Conservation (phyloP, 2,329 filamentous ascomycete species). For the Pseudocercospora pini-densiflorae region DNA sequence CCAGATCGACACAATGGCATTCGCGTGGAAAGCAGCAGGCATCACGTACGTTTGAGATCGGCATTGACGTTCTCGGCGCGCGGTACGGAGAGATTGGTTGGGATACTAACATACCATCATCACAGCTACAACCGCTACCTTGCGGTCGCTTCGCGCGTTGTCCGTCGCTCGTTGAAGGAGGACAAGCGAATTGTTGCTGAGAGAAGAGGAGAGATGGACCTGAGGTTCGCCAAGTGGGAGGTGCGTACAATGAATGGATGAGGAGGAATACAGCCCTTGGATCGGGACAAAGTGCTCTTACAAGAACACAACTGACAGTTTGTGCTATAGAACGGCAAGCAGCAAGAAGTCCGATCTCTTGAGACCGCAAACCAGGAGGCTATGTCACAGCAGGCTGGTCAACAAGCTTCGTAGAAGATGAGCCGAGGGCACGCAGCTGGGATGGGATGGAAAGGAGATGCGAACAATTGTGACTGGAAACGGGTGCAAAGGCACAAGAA, state of each 20-base stretch:
- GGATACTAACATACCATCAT: slow-evolving; percentile 28
- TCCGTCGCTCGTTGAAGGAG: slow-evolving; percentile 97
- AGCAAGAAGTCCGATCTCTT: slow-evolving; percentile 80
- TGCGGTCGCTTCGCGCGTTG: slow-evolving; percentile 88
- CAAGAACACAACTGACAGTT: slow-evolving; percentile 27
- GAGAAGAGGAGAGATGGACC: slow-evolving; percentile 85
- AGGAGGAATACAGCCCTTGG: slow-evolving; percentile 46
- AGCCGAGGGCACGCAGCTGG: slow-evolving; percentile 40
- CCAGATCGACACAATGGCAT: slow-evolving; percentile 75
- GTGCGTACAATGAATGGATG: slow-evolving; percentile 77
- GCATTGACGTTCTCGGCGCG: not conserved
- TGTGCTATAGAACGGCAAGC: slow-evolving; percentile 84
- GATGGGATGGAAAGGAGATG: not conserved
- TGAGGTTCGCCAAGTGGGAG: slow-evolving; percentile 94
- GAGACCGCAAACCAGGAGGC: slow-evolving; percentile 59
- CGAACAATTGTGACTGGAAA: not conserved
- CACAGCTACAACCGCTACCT: slow-evolving; percentile 99
- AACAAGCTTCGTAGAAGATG: slow-evolving; percentile 42
- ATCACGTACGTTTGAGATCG: slow-evolving; percentile 72
- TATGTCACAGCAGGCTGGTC: slow-evolving; percentile 47
- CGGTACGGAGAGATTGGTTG: not conserved
- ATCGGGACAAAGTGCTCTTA: not conserved
- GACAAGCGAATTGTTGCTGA: slow-evolving; percentile 85
- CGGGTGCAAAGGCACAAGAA: not conserved
- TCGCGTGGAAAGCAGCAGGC: slow-evolving; percentile 98